phyloP scores from a whole-genome alignment of 2,329 filamentous ascomycete genomes.

The Aspergillus sp. region DNA sequence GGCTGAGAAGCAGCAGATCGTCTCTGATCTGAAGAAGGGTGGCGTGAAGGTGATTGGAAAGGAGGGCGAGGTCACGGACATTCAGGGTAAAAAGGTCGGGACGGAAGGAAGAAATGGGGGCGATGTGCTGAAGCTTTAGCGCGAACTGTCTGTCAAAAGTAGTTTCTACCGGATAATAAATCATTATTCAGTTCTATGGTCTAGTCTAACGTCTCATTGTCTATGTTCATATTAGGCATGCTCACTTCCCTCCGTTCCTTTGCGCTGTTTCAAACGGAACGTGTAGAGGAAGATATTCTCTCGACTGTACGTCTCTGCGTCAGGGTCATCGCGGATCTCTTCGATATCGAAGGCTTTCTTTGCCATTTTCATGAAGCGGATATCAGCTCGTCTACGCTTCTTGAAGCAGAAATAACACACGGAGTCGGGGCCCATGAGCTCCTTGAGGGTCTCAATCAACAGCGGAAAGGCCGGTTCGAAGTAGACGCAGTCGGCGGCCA shows the following conservation, averaged over 20 bases:
- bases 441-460: slow-evolving; percentile 72
- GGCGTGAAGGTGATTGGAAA: slow-evolving; percentile 89
- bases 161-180: not conserved
- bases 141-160: slow-evolving; percentile 1
- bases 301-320: slow-evolving; percentile 30
- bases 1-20: slow-evolving; percentile 52
- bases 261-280: slow-evolving; percentile 27
- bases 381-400: slow-evolving; percentile 77
- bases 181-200: not conserved
- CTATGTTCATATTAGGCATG: not conserved
- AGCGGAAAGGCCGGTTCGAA: slow-evolving; percentile 94
- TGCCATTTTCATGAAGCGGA: slow-evolving; percentile 70
- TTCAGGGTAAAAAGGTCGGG: slow-evolving; percentile 73
- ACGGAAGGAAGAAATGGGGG: slow-evolving; percentile 22
- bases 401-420: slow-evolving; percentile 93
- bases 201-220: not conserved
- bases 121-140: slow-evolving; percentile 36
- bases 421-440: slow-evolving; percentile 64
- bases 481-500: slow-evolving; percentile 97
- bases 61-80: slow-evolving; percentile 79
- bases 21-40: slow-evolving; percentile 73
- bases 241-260: not conserved
- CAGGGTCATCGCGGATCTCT: slow-evolving; percentile 58
- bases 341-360: slow-evolving; percentile 64
- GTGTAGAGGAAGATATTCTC: slow-evolving; percentile 41